Conservation (phyloP, 192 early-diverging fungal species). For the Lunasporangiospora selenospora region DNA sequence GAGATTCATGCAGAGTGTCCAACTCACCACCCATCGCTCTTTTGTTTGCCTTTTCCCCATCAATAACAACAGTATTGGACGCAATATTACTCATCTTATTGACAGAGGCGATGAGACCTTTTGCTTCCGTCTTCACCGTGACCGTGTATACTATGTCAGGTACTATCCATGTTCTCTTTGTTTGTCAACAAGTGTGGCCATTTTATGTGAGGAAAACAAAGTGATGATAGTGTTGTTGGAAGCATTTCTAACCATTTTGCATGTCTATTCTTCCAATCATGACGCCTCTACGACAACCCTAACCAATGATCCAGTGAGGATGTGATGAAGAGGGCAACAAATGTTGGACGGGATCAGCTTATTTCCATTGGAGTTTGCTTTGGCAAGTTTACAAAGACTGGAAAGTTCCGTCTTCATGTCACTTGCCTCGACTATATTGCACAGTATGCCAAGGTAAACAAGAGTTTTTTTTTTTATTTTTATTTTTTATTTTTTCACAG, state of each 20-base stretch:
- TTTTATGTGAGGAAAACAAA: background rate
- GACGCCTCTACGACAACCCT: too few species aligned
- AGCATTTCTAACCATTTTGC: background rate
- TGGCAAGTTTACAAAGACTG: constrained; percentile 98
- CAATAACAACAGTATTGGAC: constrained; percentile 94
- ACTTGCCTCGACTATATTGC: constrained; percentile 92
- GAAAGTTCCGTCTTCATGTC: constrained; percentile 95
- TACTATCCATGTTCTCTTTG: constrained; percentile 37
- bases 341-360: constrained; percentile 85
- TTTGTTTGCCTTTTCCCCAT: background rate
- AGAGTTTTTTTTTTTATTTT: background rate
- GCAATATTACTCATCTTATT: constrained; percentile 94
- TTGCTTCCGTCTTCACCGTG: constrained; percentile 94
- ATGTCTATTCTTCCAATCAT: constrained; percentile 10
- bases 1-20: too few species aligned
- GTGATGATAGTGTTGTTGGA: background rate
- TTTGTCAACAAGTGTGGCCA: too few species aligned
- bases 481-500: background rate
- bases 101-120: constrained; percentile 96
- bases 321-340: constrained; percentile 88
- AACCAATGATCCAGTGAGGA: constrained; percentile 73
- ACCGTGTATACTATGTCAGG: constrained; percentile 98
- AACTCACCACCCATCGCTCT: constrained; percentile 3
- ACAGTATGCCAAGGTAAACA: constrained; percentile 90
- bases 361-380: constrained; percentile 96